These are phyloP conservation scores for Limonium bicolor DNA, from an alignment of 148 eudicot species.

Conservation along the genomic window DNA sequence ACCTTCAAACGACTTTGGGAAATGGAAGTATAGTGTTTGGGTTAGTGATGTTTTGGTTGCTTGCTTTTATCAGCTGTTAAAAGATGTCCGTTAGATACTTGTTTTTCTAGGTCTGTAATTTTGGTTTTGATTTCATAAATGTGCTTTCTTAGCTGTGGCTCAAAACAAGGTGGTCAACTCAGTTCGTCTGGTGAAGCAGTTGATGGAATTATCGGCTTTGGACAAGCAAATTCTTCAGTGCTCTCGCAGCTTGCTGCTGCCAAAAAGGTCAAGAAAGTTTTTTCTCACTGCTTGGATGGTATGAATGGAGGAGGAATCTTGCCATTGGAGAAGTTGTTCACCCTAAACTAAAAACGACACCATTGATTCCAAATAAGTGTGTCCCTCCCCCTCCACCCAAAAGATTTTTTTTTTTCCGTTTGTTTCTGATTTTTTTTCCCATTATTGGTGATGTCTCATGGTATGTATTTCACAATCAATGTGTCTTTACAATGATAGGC, in stretches of 20 bases:
- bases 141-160: slow-evolving; percentile 69
- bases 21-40: slow-evolving; percentile 17
- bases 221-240: slow-evolving; percentile 77
- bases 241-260: slow-evolving; percentile 77
- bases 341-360: slow-evolving; percentile 54
- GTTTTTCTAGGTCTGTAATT: too few relatives aligned
- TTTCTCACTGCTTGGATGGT: slow-evolving; percentile 83
- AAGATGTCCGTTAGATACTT: too few relatives aligned
- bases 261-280: slow-evolving; percentile 54
- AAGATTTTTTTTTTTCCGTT: background rate
- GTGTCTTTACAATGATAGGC: slow-evolving; percentile 38
- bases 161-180: slow-evolving; percentile 67
- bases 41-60: background rate
- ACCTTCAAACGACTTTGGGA: slow-evolving; percentile 36
- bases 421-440: background rate
- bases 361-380: slow-evolving; percentile 52
- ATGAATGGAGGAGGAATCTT: slow-evolving; percentile 70
- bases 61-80: too few relatives aligned
- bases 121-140: too few relatives aligned
- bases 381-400: slow-evolving; percentile 4
- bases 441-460: too few relatives aligned
- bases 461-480: slow-evolving; percentile 11
- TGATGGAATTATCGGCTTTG: slow-evolving; percentile 92
- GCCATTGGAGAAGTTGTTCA: slow-evolving; percentile 79
- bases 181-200: slow-evolving; percentile 54